These are phyloP conservation scores for Phytopythium delawarense DNA, from an alignment of 352 stramenopile species.

Conservation along the genomic window DNA sequence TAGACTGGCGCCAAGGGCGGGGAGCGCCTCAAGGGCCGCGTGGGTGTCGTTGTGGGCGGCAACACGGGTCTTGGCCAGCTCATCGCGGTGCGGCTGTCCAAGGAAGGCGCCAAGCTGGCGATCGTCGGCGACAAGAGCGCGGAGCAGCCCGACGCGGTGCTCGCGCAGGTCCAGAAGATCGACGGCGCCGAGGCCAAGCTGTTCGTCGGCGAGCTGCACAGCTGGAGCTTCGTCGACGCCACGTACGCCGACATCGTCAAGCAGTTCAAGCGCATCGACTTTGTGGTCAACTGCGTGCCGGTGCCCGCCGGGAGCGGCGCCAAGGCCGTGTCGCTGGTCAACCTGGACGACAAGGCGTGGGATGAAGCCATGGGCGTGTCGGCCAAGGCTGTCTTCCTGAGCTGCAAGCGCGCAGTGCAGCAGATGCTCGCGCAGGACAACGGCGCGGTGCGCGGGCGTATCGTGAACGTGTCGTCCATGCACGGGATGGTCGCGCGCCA, in stretches of 20 bases:
- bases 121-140: slow-evolving; percentile 35
- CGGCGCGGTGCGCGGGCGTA: slow-evolving; percentile 43
- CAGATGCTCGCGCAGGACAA: slow-evolving; percentile 64
- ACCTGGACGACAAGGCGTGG: slow-evolving; percentile 42
- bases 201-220: slow-evolving; percentile 42
- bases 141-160: slow-evolving; percentile 15
- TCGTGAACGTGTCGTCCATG: slow-evolving; percentile 62
- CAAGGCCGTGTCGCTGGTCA: slow-evolving; percentile 32
- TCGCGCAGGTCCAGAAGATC: slow-evolving; percentile 35
- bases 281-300: slow-evolving; percentile 68
- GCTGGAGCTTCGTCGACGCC: slow-evolving; percentile 44
- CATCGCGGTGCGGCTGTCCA: slow-evolving; percentile 52
- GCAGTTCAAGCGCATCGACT: slow-evolving; percentile 56
- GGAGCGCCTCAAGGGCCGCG: slow-evolving; percentile 45
- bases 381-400: slow-evolving; percentile 61
- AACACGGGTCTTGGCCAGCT: slow-evolving; percentile 58
- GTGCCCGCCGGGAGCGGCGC: slow-evolving; percentile 20
- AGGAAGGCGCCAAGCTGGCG: slow-evolving; percentile 55
- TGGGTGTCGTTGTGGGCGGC: slow-evolving; percentile 59
- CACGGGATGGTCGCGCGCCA: slow-evolving; percentile 56
- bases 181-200: slow-evolving; percentile 23
- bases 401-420: slow-evolving; percentile 60
- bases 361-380: slow-evolving; percentile 58
- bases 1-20: slow-evolving; percentile 54
- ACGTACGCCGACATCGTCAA: slow-evolving; percentile 38